phyloP scores from a whole-genome alignment of 306 rosid species.

The Fragaria ananassa region DNA sequence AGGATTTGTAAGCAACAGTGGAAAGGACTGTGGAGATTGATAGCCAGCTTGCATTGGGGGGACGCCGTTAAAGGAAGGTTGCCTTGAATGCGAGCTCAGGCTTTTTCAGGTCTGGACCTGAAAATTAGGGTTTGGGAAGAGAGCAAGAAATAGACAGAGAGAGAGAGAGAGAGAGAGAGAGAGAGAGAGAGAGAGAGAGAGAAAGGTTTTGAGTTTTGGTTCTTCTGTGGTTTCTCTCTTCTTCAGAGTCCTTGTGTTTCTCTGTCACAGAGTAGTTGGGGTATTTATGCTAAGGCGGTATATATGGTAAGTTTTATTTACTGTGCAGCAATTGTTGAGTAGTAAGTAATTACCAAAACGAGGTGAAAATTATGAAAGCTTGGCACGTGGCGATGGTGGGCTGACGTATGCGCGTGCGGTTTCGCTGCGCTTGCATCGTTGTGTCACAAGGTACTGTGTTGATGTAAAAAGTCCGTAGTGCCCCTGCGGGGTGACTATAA shows the following conservation, averaged over 20 bases:
- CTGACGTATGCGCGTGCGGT: conserved; percentile 12
- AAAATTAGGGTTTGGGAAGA: conserved; percentile 37
- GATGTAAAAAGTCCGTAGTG: not conserved
- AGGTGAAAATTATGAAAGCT: not conserved
- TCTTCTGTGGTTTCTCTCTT: not conserved
- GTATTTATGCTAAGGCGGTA: conserved; percentile 52
- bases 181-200: not conserved
- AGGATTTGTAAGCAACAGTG: conserved; percentile 5
- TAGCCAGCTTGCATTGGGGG: conserved; percentile 3
- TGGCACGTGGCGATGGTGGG: conserved; percentile 6
- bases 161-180: too few species aligned
- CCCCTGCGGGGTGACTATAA: not conserved
- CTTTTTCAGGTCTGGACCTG: conserved; percentile 25
- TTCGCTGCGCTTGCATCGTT: not conserved
- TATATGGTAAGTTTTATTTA: not conserved
- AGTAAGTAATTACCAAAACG: not conserved
- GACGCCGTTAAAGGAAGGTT: conserved; percentile 26
- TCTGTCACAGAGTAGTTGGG: conserved; percentile 32
- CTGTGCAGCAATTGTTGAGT: not conserved
- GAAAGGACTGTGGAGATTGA: not conserved
- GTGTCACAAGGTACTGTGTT: not conserved
- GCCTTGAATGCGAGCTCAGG: conserved; percentile 21
- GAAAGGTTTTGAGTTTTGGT: not conserved
- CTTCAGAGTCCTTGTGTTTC: not conserved
- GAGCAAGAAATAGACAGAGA: not conserved